phyloP scores from a whole-genome alignment of 345 rosid genomes.

The Eucalyptus pumila region DNA sequence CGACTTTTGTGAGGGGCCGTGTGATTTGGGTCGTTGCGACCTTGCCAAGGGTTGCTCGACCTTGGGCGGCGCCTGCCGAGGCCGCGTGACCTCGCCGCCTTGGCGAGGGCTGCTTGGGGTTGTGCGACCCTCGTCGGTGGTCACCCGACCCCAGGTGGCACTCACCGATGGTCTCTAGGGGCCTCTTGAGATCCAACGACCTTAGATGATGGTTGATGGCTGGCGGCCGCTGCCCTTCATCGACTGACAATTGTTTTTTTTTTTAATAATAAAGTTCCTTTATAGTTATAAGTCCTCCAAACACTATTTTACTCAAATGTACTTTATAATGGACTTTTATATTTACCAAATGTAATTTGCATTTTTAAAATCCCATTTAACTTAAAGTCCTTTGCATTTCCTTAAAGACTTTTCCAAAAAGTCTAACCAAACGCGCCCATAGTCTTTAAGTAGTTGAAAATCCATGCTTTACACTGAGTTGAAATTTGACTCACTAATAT shows the following conservation, averaged over 20 bases:
- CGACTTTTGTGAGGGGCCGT: fast-evolving
- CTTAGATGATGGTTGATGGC: fast-evolving
- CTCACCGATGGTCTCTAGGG: fast-evolving
- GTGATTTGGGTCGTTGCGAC: too few species aligned
- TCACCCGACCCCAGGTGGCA: fast-evolving
- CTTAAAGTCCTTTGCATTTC: too few species aligned
- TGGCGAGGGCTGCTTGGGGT: fast-evolving
- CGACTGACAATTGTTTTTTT: too few species aligned
- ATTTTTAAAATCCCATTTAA: too few species aligned
- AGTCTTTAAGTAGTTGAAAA: background rate
- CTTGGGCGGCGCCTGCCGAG: fast-evolving
- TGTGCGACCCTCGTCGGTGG: fast-evolving
- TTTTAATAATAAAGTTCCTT: too few species aligned
- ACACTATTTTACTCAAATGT: too few species aligned
- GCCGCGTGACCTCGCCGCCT: fast-evolving
- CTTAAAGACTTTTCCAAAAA: too few species aligned
- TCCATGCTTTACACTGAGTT: background rate
- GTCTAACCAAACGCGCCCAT: too few species aligned
- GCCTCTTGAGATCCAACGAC: fast-evolving
- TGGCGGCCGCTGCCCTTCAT: fast-evolving
- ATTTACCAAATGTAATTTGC: too few species aligned
- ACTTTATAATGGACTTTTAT: too few species aligned
- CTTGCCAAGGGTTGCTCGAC: fast-evolving
- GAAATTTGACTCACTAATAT: background rate
- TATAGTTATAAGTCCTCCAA: too few species aligned